Evolutionary conservation across 2,329 filamentous ascomycete species (phyloP), one percentile per base, ranked within the genome.

Genomic region (Chrysoporthe puriensis): DNA sequence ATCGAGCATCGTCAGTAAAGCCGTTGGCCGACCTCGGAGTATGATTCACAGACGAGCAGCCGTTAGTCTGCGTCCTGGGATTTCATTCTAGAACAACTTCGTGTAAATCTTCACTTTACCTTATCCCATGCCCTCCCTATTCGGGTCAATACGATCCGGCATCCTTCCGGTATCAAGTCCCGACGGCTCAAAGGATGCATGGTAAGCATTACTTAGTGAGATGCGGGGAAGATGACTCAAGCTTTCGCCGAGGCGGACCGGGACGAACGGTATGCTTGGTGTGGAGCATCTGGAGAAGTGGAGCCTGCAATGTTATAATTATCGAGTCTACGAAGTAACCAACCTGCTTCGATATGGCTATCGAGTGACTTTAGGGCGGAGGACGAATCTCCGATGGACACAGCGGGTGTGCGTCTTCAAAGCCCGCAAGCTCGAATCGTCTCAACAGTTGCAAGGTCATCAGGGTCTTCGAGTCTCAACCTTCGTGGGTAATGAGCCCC

Each of bases 141-240:
- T 26, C n/a, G 48, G 48, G 26, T 16, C 21, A 52, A 52, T 21
- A 52, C 48, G 26, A 52, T 13, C 48, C 48, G 46, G 13, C 13
- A 50, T 9, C n/a, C 46, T 50, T 14, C 46, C 3, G n/a, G 26
- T 26, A 26, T 26, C 26, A 2, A 26, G 26, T 26, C 26, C 26
- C 26, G 26, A 26, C 26, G 26, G 26, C 26, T 26, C 26, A 26
- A 40, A 40, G 36, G 36, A 40, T 40, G n/a, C 46, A 50, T 50
- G 32, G 50, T 54, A 40, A 40, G 36, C 36, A 54, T 21, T 54
- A 26, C 50, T 13, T 26, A 11, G 13, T 16, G 8, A 40, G 18
- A 21, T 57, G 54, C 34, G 54, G 54, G 54, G 54, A 57, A 57
- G 34, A 57, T 40, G 54, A 36, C 32, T n/a, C 32, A 57, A 40